Evolutionary conservation across 2,329 filamentous ascomycete species (phyloP).

Genomic region (Pseudogymnoascus sp.): DNA sequence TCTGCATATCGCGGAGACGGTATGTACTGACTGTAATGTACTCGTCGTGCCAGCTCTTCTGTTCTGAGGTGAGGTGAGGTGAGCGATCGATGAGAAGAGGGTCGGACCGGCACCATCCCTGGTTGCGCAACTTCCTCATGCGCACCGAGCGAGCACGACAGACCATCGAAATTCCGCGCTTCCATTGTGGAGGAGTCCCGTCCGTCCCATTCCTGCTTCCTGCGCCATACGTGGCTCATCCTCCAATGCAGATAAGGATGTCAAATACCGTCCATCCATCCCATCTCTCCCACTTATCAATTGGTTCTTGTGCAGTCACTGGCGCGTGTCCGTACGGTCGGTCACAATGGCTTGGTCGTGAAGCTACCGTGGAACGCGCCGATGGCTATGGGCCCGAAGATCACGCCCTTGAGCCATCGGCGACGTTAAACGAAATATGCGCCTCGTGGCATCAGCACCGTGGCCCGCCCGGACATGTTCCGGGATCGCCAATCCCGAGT

Average conservation of each 20-base stretch:
- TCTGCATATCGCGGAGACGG: not conserved
- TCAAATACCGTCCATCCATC: not conserved
- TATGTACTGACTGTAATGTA: not conserved
- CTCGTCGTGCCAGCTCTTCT: not conserved
- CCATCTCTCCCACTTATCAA: slow-evolving; percentile 4
- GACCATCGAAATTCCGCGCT: slow-evolving; percentile 1
- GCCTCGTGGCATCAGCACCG: not conserved
- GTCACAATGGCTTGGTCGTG: not conserved
- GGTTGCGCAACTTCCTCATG: not conserved
- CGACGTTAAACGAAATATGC: slow-evolving; percentile 1
- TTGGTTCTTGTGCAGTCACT: not conserved
- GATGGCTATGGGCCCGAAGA: not conserved
- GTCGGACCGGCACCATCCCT: slow-evolving; percentile 3
- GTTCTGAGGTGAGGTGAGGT: not conserved
- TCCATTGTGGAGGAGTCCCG: slow-evolving; percentile 5
- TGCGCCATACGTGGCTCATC: slow-evolving; percentile 1
- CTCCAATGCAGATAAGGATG: not conserved
- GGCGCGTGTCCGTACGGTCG: not conserved
- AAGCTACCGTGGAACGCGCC: not conserved
- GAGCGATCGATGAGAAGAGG: not conserved
- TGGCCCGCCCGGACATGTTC: not conserved
- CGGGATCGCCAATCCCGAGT: slow-evolving; percentile 7
- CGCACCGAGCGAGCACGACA: not conserved
- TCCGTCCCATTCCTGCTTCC: not conserved
- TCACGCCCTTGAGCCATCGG: not conserved